These are phyloP conservation scores for Solanum sitiens DNA, from an alignment of 257 asterid species.

Conservation along the genomic window DNA sequence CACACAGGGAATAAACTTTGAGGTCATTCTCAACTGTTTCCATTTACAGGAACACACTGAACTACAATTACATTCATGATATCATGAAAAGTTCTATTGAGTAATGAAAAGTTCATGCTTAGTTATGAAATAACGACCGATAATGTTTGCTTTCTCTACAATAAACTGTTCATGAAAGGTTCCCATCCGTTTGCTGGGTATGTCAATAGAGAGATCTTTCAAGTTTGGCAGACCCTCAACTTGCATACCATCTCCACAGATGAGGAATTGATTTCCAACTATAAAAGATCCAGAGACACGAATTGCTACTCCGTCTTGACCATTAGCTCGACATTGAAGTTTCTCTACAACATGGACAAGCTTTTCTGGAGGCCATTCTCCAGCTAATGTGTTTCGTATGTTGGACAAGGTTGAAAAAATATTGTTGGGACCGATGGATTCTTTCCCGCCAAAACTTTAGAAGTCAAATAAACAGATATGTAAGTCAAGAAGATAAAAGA, in stretches of 20 bases:
- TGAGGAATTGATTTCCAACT: conserved; percentile 85
- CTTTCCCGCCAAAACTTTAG: conserved; percentile 77
- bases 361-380: conserved; percentile 93
- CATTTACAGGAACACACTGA: neutral
- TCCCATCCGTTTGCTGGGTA: conserved; percentile 76
- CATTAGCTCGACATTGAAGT: conserved; percentile 78
- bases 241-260: conserved; percentile 91
- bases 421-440: conserved; percentile 46
- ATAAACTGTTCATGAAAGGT: conserved; percentile 82
- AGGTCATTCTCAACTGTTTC: neutral
- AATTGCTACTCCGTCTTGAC: conserved; percentile 62
- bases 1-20: neutral
- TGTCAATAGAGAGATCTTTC: conserved; percentile 64
- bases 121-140: conserved; percentile 63
- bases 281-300: conserved; percentile 84
- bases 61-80: neutral
- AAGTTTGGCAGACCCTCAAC: conserved; percentile 83
- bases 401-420: conserved; percentile 46
- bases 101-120: conserved; percentile 82
- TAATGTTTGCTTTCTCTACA: conserved; percentile 34
- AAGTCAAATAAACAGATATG: conserved; percentile 4
- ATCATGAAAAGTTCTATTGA: conserved; percentile 6
- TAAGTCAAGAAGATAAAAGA: neutral
- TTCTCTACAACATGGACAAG: conserved; percentile 95
- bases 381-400: conserved; percentile 73